Evolutionary conservation across 2,329 filamentous ascomycete species (phyloP), one percentile per base, ranked within the genome.

Genomic region (Colletotrichum sp.): DNA sequence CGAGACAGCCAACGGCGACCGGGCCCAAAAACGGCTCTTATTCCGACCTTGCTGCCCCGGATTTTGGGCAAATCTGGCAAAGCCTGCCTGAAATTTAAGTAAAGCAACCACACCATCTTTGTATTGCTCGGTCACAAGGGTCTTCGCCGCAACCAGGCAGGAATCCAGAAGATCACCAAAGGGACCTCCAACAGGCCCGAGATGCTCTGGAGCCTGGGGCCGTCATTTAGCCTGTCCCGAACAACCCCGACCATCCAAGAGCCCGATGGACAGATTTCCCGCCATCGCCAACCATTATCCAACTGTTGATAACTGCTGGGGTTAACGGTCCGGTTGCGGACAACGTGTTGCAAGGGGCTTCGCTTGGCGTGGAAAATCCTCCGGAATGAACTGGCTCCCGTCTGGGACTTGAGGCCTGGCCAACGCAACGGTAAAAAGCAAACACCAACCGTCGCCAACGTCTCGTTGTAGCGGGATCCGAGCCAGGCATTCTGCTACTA

Each of bases 301-400:
- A 64, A 32, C 28, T 26, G 26, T 36, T 64, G 34, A 60, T 70
- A 68, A 57, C 52, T 64, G 39, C 74, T 73, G 66, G 62, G 65
- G 24, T 49, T 63, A 18, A 52, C 55, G 65, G 69, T 77, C 74
- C 66, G 70, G 66, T 77, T 21, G 71, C 76, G 74, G 74, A 76
- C 71, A 55, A 70, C 44, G 49, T 52, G 32, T 68, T 44, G 63
- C 75, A 75, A 71, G 60, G 60, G 60, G 36, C 60, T 64, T 65
- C 26, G 34, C 65, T 77, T 77, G 76, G 76, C 74, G 69, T 74
- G 68, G 75, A 70, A 76, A 74, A 77, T 77, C 69, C 62, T 77
- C 69, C 76, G 74, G 65, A n/a, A 70, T 59, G 59, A 59, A 71
- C 21, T 44, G 49, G 55, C 36, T 55, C 60, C 36, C 49, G 55